A percentile compares a stretch with the other conserved stretches of the same genome.
Evolutionary conservation across 208 protist species (phyloP).

Genomic region (Wallacemonas sp.): DNA sequence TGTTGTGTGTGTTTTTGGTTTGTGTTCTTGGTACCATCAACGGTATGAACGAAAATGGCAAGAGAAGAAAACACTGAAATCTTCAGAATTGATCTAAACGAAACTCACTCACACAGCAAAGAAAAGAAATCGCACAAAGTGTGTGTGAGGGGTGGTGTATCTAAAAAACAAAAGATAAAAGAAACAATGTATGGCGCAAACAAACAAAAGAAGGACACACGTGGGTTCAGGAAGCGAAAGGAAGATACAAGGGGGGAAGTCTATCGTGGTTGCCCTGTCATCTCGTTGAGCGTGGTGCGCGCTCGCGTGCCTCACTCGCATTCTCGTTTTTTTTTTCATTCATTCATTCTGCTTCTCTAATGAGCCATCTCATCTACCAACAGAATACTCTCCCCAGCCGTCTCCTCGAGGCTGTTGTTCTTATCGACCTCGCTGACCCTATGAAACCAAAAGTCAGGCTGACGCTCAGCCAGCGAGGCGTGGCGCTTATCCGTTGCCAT

Average conservation of each 20-base stretch:
- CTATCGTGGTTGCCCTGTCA: no score
- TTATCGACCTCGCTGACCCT: slow-evolving; percentile 47
- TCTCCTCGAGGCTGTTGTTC: slow-evolving; percentile 50
- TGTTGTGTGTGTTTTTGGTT: not conserved
- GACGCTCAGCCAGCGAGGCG: slow-evolving; percentile 42
- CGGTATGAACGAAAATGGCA: no score
- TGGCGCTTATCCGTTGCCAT: slow-evolving; percentile 72
- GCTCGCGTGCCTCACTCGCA: no score
- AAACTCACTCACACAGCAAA: slow-evolving; percentile 6
- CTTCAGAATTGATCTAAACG: not conserved
- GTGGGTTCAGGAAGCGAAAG: not conserved
- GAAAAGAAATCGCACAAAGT: slow-evolving; percentile 5
- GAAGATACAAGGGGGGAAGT: not conserved
- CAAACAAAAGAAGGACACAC: slow-evolving; percentile 13
- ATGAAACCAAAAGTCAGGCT: slow-evolving; percentile 53
- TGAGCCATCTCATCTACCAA: slow-evolving; percentile 67
- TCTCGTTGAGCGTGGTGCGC: no score
- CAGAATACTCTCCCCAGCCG: slow-evolving; percentile 77
- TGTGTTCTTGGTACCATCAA: not conserved
- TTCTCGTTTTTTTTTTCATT: not conserved
- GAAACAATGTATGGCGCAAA: slow-evolving; percentile 14
- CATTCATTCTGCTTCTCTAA: not conserved
- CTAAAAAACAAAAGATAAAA: slow-evolving; percentile 6
- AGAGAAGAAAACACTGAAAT: no score
- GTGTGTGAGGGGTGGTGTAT: no score